Base-by-base conservation (phyloP, 768 basidiomycete species). In the Calocybe cyanea region DNA sequence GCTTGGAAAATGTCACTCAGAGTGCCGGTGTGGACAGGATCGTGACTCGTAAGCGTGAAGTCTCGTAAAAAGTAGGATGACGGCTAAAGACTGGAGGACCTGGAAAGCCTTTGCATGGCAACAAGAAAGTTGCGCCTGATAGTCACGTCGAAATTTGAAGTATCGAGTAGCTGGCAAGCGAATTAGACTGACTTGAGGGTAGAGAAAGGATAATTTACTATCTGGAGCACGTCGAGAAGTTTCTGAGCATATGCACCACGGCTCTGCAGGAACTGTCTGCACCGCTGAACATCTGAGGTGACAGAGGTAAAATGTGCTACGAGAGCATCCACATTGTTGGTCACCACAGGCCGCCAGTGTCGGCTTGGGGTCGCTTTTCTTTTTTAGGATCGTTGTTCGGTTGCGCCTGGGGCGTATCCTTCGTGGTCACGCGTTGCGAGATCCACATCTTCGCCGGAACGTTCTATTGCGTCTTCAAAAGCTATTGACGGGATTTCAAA, bases 1-100 rank as follows among this genome's bases (percentile, higher is more conserved):
- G n/a, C 52, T 39, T 39, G 31, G 32, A 49, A 38, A 10, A 53
- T 48, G 24, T 53, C 52, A 10, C 33, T 41, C 19, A 45, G 46
- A 5, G 34, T 44, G 4, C 48, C 48, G 25, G 34, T 33, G 38
- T 36, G 36, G 8, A 39, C 28, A 20, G 52, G 48, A 13, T 23
- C 23, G 11, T 37, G 38, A n/a, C 43, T n/a, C 19, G 43, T 7
- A 13, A 24, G 28, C 17, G 41, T 33, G 11, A 53, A 28, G 3
- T 34, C 41, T 30, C 28, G 14, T 11, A 53, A 19, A 19, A 28
- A 15, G 20, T 42, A 53, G 6, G 21, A 25, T 2, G 21, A 17
- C 13, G 48, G 52, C 35, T 42, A 49, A 23, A 53, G 41, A 28
- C 42, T 44, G n/a, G 47, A 40, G 13, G 23, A 48, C 25, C 36